Evolutionary conservation across 2,329 filamentous ascomycete genomes (phyloP).

Genomic region (Neoscytalidium dimidiatum): DNA sequence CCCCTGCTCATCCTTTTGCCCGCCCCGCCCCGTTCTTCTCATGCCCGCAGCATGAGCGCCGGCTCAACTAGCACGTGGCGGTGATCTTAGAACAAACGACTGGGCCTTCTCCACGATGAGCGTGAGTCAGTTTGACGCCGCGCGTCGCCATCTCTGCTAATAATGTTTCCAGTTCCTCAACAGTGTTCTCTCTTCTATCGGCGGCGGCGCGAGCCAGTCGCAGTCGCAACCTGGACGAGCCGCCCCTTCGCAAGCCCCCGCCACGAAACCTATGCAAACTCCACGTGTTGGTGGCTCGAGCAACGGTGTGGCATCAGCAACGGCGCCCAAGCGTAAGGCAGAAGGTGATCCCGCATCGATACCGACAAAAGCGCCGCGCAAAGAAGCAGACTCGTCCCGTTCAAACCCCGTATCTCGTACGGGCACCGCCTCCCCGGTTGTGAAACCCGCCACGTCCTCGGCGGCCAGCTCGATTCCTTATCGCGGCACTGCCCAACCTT

Average conservation of each 20-base stretch:
- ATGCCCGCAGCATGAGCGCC: constrained; percentile 18
- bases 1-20: neutral
- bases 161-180: constrained; percentile 29
- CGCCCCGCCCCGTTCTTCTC: neutral
- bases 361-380: constrained; percentile 36
- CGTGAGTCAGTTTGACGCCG: constrained; percentile 30
- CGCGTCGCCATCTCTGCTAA: neutral
- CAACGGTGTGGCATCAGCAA: constrained; percentile 31
- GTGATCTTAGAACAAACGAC: constrained; percentile 19
- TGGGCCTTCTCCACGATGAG: constrained; percentile 33
- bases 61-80: constrained; percentile 4
- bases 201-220: constrained; percentile 28
- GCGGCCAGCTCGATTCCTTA: constrained; percentile 32
- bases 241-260: constrained; percentile 26
- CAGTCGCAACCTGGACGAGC: constrained; percentile 22
- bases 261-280: constrained; percentile 16
- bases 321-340: constrained; percentile 43
- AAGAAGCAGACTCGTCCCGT: constrained; percentile 26
- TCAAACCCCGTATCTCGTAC: constrained; percentile 21
- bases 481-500: constrained; percentile 38
- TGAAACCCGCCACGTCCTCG: neutral
- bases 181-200: constrained; percentile 40
- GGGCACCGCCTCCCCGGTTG: constrained; percentile 12
- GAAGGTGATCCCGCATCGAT: constrained; percentile 34
- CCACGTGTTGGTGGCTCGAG: constrained; percentile 12